Base-by-base conservation (phyloP, 495 filamentous ascomycete species). In the Penicillium canariense region DNA sequence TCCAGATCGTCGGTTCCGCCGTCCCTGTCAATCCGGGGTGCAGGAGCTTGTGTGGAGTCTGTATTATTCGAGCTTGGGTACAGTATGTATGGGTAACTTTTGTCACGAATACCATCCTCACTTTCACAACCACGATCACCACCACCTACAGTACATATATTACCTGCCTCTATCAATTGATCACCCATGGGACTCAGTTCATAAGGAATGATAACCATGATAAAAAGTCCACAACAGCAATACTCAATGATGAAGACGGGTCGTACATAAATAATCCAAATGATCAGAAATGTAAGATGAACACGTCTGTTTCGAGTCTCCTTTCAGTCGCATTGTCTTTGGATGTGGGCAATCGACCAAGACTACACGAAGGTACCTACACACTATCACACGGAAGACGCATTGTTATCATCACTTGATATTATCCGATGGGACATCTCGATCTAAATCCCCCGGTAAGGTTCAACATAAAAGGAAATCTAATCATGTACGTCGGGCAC, bases 401-500 rank as follows among this genome's bases (percentile, higher is more conserved):
- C 8, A 14, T 61, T 51, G 54, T 66, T n/a, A 60, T 65, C 61
- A 65, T 63, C 60, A 59, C 35, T 62, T 59, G 53, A 64, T 67
- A 68, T 68, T 68, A 68, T 68, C 62, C 65, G 58, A 60, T 51
- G 64, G 62, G 59, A 66, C 44, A 64, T 67, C 65, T 55, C 56
- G 59, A 61, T 62, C 61, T 65, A 58, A 52, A 65, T 59, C 59
- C 62, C 55, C 62, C 54, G 55, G 65, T 46, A 61, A 32, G 56
- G 28, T 48, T 56, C 48, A 68, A 67, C 61, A 67, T 62, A 60
- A 66, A 65, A 66, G 61, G 58, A 66, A 66, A 65, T 68, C 65
- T 68, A 68, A 67, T 65, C 64, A 67, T 67, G 52, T 60, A 68
- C 65, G 65, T 66, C 65, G 65, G 46, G 57, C 62, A 60, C 59